A percentile compares a stretch with the other conserved stretches of the same genome.
Conservation (phyloP, 1,139 yeast species). For the Pichia sp. region DNA sequence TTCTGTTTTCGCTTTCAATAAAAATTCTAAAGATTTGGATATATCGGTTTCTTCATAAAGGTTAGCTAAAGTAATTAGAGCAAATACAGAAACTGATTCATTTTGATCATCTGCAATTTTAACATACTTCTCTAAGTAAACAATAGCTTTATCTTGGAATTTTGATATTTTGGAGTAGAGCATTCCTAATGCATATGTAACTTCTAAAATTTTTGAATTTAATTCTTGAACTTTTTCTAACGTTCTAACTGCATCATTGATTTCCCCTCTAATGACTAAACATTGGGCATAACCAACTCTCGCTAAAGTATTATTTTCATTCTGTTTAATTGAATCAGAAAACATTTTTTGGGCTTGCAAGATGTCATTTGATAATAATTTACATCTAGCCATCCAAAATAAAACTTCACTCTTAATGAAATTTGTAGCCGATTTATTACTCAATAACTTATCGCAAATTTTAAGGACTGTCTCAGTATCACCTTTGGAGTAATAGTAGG, state of each 20-base stretch:
- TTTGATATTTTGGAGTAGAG: constrained; percentile 43
- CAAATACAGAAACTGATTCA: constrained; percentile 64
- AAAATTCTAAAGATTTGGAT: constrained; percentile 50
- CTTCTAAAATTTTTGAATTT: constrained; percentile 68
- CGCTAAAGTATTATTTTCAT: constrained; percentile 60
- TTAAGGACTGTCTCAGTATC: constrained; percentile 53
- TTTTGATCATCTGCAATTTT: constrained; percentile 50
- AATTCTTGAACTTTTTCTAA: constrained; percentile 68
- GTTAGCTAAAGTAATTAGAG: constrained; percentile 59
- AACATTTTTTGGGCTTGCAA: constrained; percentile 66
- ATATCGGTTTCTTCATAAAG: constrained; percentile 61
- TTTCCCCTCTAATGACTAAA: constrained; percentile 64
- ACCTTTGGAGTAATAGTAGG: constrained; percentile 34
- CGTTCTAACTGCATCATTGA: constrained; percentile 80
- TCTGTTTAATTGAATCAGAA: constrained; percentile 60
- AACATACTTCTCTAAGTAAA: constrained; percentile 66
- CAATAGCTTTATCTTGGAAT: constrained; percentile 46
- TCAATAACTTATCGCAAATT: constrained; percentile 48
- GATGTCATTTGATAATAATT: constrained; percentile 49
- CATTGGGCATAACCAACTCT: constrained; percentile 84
- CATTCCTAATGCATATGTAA: constrained; percentile 68
- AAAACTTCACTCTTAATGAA: constrained; percentile 65
- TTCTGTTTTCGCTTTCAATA: constrained; percentile 53
- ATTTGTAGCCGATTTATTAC: constrained; percentile 33
- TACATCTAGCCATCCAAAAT: constrained; percentile 81